A percentile compares a stretch with the other conserved stretches of the same genome.
These are phyloP conservation scores for Fallopia convolvulus DNA, from an alignment of 148 eudicot species.

Conservation along the genomic window DNA sequence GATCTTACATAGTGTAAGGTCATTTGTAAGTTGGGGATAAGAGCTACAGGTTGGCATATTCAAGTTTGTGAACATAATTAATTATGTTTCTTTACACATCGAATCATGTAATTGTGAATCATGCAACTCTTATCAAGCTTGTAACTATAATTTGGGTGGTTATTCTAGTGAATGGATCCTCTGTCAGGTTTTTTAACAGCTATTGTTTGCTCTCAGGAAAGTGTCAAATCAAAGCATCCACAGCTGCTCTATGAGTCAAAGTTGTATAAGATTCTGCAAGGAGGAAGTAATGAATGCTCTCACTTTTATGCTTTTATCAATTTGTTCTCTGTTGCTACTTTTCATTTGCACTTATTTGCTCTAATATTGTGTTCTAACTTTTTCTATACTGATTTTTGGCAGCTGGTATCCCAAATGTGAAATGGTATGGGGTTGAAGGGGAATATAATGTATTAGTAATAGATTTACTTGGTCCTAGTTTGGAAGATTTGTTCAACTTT, in stretches of 20 bases:
- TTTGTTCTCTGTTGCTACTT: conserved; percentile 7
- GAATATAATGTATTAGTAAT: conserved; percentile 95
- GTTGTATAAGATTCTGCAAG: conserved; percentile 74
- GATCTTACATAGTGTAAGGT: background rate
- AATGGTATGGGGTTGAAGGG: conserved; percentile 96
- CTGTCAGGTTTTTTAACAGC: background rate
- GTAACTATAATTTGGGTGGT: background rate
- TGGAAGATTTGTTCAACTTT: conserved; percentile 93
- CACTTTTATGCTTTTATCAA: background rate
- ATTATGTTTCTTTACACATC: background rate
- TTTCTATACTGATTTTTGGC: conserved; percentile 21
- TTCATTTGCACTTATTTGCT: background rate
- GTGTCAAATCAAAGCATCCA: conserved; percentile 81
- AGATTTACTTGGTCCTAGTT: conserved; percentile 93
- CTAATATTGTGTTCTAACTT: conserved; percentile 8
- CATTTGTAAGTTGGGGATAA: background rate
- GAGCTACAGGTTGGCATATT: background rate
- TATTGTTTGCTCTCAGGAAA: conserved; percentile 43
- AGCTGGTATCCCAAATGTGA: conserved; percentile 89
- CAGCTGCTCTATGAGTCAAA: conserved; percentile 81
- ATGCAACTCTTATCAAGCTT: background rate
- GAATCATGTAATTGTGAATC: background rate
- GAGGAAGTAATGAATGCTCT: conserved; percentile 65
- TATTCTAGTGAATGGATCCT: background rate
- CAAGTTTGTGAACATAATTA: background rate